Evolutionary conservation across 306 rosid genomes (phyloP).

Genomic region (Trichosanthes truncata): DNA sequence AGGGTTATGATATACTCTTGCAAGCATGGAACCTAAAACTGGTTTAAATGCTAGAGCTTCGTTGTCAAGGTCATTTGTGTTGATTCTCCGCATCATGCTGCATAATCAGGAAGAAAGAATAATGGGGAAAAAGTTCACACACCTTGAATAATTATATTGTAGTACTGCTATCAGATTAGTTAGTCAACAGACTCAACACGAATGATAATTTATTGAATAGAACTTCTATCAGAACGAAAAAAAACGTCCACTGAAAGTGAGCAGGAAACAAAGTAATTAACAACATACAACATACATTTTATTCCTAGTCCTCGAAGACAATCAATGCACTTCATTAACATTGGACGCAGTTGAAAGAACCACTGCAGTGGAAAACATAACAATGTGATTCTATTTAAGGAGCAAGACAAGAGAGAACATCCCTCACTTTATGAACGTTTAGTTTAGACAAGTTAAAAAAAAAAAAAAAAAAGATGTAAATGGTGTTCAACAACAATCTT

Average conservation of each 20-base stretch:
- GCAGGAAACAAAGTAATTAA: background rate
- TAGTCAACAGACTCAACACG: background rate
- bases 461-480: background rate
- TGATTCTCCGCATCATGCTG: constrained; percentile 62
- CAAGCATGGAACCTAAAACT: constrained; percentile 88
- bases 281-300: background rate
- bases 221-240: background rate
- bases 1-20: constrained; percentile 85
- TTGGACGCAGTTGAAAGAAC: background rate
- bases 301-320: background rate
- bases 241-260: background rate
- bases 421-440: background rate
- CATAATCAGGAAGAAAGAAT: background rate
- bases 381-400: background rate
- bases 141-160: background rate
- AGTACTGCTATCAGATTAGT: background rate
- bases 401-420: background rate
- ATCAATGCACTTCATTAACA: background rate
- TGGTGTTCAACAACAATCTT: background rate
- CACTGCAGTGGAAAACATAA: background rate
- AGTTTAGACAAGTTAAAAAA: background rate
- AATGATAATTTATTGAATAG: background rate
- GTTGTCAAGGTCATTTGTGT: constrained; percentile 51
- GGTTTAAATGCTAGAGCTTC: constrained; percentile 84
- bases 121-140: background rate